Conservation (phyloP, 2,329 filamentous ascomycete genomes). For the Fusarium fujikuroi region DNA sequence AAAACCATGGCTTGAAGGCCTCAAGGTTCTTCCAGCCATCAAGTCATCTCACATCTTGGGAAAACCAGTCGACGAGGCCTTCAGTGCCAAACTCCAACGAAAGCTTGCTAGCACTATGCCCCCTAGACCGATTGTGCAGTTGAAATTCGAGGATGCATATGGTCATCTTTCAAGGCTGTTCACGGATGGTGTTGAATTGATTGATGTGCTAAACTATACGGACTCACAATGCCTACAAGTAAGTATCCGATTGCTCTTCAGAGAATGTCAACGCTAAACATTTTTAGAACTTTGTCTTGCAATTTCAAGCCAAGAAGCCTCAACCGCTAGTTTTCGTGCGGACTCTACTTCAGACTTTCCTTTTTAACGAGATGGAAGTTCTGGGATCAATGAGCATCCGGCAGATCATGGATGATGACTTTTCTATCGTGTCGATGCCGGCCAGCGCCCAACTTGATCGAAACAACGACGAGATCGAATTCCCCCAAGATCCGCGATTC, state of each 20-base stretch:
- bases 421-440: conserved; percentile 81
- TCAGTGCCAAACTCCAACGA: conserved; percentile 91
- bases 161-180: conserved; percentile 76
- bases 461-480: conserved; percentile 79
- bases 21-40: conserved; percentile 64
- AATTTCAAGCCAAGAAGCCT: conserved; percentile 81
- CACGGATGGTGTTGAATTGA: conserved; percentile 75
- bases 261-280: not conserved
- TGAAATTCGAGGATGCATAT: conserved; percentile 78
- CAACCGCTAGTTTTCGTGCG: conserved; percentile 87
- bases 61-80: conserved; percentile 77
- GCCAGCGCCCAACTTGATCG: conserved; percentile 76
- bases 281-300: conserved; percentile 74
- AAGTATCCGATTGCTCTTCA: conserved; percentile 41
- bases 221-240: conserved; percentile 78
- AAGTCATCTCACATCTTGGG: conserved; percentile 70
- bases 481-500: conserved; percentile 77
- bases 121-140: conserved; percentile 85
- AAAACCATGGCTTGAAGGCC: conserved; percentile 63
- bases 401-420: conserved; percentile 81
- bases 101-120: conserved; percentile 93
- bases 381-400: conserved; percentile 75
- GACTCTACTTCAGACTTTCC: conserved; percentile 78
- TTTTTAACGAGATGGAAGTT: conserved; percentile 78
- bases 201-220: conserved; percentile 73